These are phyloP conservation scores for Capronia americana DNA, from an alignment of 2,329 filamentous ascomycete genomes.

Conservation along the genomic window DNA sequence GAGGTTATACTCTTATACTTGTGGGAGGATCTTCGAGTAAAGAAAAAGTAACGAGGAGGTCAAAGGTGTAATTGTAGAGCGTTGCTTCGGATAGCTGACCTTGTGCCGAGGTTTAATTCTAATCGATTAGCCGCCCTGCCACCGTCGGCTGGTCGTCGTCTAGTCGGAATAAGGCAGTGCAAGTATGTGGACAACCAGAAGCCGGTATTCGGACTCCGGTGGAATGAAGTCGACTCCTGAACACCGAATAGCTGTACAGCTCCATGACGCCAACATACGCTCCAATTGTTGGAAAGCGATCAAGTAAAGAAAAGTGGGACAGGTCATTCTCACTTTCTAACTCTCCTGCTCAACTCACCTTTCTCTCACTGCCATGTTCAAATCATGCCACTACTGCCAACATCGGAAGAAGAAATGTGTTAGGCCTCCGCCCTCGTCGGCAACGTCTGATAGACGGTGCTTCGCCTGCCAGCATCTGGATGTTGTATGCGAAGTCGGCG, in stretches of 20 bases:
- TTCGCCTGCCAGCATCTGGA: not conserved
- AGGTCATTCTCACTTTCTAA: not conserved
- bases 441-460: not conserved
- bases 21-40: not conserved
- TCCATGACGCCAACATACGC: not conserved
- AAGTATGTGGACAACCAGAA: not conserved
- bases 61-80: not conserved
- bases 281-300: not conserved
- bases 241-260: not conserved
- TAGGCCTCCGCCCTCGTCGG: not conserved
- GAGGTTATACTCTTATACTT: not conserved
- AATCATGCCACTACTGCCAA: conserved; percentile 15
- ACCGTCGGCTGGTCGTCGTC: too few species aligned
- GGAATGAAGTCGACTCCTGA: not conserved
- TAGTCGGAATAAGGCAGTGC: too few species aligned
- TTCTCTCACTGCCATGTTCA: conserved; percentile 1
- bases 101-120: not conserved
- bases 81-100: not conserved
- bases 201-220: not conserved
- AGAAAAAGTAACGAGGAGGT: not conserved
- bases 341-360: not conserved
- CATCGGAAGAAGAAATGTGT: conserved; percentile 15
- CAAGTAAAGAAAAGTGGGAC: not conserved
- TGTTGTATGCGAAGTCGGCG: not conserved
- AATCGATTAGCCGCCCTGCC: not conserved